Evolutionary conservation across 768 basidiomycete species (phyloP), one percentile per base, ranked within the genome.

Genomic region (Termitomyces sp.): DNA sequence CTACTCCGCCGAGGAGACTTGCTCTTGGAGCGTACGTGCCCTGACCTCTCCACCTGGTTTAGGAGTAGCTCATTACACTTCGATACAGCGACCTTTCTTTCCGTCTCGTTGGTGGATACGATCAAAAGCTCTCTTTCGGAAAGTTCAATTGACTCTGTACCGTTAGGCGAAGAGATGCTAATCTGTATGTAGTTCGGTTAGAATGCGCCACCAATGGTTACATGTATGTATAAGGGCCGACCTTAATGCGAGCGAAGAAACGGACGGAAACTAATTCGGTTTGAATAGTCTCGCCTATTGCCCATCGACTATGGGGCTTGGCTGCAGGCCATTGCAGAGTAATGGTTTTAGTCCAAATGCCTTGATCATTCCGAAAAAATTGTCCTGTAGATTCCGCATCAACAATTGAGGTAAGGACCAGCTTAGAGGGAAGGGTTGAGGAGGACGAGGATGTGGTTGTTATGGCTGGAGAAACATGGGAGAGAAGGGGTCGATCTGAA

Each of bases 221-320:
- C 51, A 50, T 60, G 59, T 25, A 67, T 56, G 60, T 51, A 50
- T 57, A 66, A 60, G 61, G 51, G 40, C 66, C 65, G 59, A 91
- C 87, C 82, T 89, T 90, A 65, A 87, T 78, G 49, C 85, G 83
- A 66, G 88, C 76, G 71, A 87, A 86, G 72, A 91, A 94, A 70
- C 81, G 82, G 57, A 92, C 82, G 56, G 83, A 81, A 14, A 83
- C 85, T 65, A 88, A 72, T 55, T 83, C 79, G 46, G 87, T 87
- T 64, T 81, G 77, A 65, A 91, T 82, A 32, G 89, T 88, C 77
- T 92, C 91, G 11, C 92, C 92, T 60, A 89, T 82, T 9, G 90
- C 83, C 89, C 92, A 94, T 20, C 88, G 84, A 67, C 82, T 86
- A 60, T 81, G 81, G 3, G 87, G 83, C 68, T 86, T 88, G 57